Evolutionary conservation across 352 stramenopile genomes (phyloP).

Genomic region (Aphanomyces euteiches): DNA sequence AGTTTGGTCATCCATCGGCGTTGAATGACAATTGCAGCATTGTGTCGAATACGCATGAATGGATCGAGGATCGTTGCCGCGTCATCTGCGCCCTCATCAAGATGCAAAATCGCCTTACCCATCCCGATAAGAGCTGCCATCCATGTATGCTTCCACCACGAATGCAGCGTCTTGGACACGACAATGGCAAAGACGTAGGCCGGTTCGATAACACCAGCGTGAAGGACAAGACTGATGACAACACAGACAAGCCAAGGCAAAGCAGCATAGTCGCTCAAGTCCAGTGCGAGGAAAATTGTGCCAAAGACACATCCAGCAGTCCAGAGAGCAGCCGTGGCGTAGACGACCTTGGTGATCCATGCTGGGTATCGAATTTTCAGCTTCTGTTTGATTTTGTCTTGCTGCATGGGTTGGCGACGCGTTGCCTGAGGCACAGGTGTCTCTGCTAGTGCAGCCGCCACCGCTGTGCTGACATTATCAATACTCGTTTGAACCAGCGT

Average conservation of each 20-base stretch:
- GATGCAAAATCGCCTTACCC: conserved; percentile 47
- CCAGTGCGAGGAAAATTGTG: conserved; percentile 43
- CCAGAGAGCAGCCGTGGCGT: conserved; percentile 45
- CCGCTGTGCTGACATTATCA: conserved; percentile 27
- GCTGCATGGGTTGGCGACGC: conserved; percentile 4
- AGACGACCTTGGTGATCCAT: conserved; percentile 59
- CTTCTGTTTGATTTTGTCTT: conserved; percentile 10
- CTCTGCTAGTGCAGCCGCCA: conserved; percentile 11
- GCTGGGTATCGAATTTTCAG: conserved; percentile 56
- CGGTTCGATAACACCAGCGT: conserved; percentile 52
- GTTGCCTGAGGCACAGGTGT: not conserved
- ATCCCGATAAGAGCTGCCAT: conserved; percentile 44
- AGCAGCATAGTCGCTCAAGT: conserved; percentile 46
- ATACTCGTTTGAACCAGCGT: conserved; percentile 26
- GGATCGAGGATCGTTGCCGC: conserved; percentile 40
- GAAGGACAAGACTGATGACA: conserved; percentile 44
- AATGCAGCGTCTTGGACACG: conserved; percentile 45
- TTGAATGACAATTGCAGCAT: conserved; percentile 62
- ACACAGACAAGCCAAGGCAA: conserved; percentile 55
- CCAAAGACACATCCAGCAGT: conserved; percentile 43
- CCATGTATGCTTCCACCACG: conserved; percentile 54
- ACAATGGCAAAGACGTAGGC: conserved; percentile 48
- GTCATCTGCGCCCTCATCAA: conserved; percentile 36
- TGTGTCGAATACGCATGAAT: conserved; percentile 68
- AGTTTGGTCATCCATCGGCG: conserved; percentile 54